Evolutionary conservation across 176 grass and related monocot genomes (phyloP).

Genomic region (Metroxylon sagu): DNA sequence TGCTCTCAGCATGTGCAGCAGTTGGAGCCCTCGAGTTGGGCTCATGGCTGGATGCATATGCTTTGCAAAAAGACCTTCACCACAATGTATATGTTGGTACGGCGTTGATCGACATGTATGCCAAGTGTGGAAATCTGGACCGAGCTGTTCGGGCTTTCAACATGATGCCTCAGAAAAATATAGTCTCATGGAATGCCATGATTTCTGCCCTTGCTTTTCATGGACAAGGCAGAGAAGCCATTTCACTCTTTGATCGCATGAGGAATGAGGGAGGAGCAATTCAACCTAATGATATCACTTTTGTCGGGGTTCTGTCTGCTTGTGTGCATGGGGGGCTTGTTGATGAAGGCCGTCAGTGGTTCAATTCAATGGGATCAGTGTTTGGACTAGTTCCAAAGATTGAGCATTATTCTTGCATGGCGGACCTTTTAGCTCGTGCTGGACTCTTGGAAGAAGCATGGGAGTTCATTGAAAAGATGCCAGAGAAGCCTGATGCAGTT

Average conservation of each 20-base stretch:
- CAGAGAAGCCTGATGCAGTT: constrained; percentile 52
- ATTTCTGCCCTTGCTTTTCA: constrained; percentile 72
- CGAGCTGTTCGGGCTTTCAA: constrained; percentile 43
- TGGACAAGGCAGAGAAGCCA: constrained; percentile 42
- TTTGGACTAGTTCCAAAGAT: constrained; percentile 54
- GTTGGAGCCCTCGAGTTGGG: constrained; percentile 77
- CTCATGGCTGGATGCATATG: constrained; percentile 42
- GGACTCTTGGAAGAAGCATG: constrained; percentile 74
- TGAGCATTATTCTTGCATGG: constrained; percentile 86
- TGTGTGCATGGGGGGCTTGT: constrained; percentile 76
- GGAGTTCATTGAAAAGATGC: constrained; percentile 60
- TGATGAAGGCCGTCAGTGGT: constrained; percentile 47
- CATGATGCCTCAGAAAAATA: constrained; percentile 54
- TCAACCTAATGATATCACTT: constrained; percentile 52
- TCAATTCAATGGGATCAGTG: constrained; percentile 37
- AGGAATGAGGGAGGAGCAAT: constrained; percentile 29
- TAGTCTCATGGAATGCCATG: constrained; percentile 76
- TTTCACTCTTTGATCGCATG: constrained; percentile 60
- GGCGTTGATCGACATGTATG: constrained; percentile 79
- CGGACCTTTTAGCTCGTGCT: constrained; percentile 62
- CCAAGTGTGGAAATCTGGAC: constrained; percentile 64
- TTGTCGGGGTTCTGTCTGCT: constrained; percentile 63
- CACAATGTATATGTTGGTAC: constrained; percentile 72
- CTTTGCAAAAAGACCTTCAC: constrained; percentile 37
- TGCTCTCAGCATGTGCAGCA: constrained; percentile 63